A percentile compares a stretch with the other conserved stretches of the same genome.
These are phyloP conservation scores for Trichophyton verrucosum DNA, from an alignment of 2,329 filamentous ascomycete genomes.

Conservation along the genomic window DNA sequence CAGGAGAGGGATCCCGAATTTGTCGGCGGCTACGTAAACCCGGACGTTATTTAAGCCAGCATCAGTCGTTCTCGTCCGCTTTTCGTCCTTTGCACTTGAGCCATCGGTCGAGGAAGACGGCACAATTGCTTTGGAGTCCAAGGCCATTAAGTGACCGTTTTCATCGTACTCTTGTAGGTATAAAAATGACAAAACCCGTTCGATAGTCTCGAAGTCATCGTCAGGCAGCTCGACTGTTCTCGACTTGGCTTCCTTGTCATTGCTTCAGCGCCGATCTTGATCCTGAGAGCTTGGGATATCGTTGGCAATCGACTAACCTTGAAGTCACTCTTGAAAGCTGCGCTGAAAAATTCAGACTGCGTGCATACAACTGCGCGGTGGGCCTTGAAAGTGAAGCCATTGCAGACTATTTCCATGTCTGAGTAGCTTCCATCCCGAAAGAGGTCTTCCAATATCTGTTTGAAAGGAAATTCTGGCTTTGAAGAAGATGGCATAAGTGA, in stretches of 20 bases:
- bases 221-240: background rate
- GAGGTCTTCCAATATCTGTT: background rate
- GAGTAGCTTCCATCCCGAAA: background rate
- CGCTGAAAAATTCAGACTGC: background rate
- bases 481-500: background rate
- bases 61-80: background rate
- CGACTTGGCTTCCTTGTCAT: background rate
- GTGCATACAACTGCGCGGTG: background rate
- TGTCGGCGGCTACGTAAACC: slow-evolving; percentile 1
- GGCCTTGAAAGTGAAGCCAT: background rate
- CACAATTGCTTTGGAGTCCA: no score
- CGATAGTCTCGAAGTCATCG: background rate
- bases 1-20: background rate
- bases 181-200: background rate
- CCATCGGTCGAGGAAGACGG: background rate
- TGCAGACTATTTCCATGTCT: background rate
- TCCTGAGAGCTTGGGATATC: background rate
- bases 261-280: background rate
- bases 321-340: background rate
- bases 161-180: slow-evolving; percentile 3
- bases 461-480: background rate
- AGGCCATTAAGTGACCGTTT: background rate
- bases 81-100: background rate
- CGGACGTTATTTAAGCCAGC: background rate
- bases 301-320: background rate